These are phyloP conservation scores for Dalbergia cochinchinensis DNA, from an alignment of 306 rosid genomes.

Conservation along the genomic window DNA sequence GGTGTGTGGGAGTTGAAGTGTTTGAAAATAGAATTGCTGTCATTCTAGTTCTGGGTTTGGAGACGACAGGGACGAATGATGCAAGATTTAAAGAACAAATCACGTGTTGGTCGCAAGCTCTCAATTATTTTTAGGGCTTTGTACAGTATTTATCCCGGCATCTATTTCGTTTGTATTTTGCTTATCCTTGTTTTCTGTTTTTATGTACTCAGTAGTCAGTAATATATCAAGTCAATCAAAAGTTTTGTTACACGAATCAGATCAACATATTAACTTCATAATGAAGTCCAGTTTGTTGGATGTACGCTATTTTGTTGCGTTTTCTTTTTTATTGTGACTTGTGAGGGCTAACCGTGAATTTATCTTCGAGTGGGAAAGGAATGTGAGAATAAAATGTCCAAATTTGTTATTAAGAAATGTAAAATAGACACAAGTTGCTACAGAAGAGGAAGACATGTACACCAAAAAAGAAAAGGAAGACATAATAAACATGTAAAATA, in stretches of 20 bases:
- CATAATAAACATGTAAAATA: no score
- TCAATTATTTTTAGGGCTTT: conserved; percentile 30
- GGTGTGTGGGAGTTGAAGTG: conserved; percentile 83
- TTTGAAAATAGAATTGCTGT: not conserved
- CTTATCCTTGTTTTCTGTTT: conserved; percentile 1
- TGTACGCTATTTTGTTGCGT: not conserved
- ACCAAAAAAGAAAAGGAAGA: no score
- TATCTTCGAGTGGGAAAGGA: not conserved
- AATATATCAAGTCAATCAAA: not conserved
- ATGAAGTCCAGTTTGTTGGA: not conserved
- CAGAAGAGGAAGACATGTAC: not conserved
- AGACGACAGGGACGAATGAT: not conserved
- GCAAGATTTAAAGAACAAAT: not conserved
- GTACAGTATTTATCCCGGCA: conserved; percentile 38
- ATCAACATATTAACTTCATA: not conserved
- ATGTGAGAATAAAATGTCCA: not conserved
- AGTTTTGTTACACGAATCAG: not conserved
- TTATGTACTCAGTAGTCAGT: not conserved
- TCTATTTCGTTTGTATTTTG: conserved; percentile 19
- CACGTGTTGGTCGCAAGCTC: not conserved
- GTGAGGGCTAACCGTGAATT: not conserved
- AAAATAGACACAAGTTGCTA: not conserved
- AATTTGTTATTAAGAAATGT: not conserved
- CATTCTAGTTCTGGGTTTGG: not conserved
- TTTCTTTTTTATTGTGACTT: not conserved